Evolutionary conservation across 176 grass and related monocot genomes (phyloP).

Genomic region (Secale cereale): DNA sequence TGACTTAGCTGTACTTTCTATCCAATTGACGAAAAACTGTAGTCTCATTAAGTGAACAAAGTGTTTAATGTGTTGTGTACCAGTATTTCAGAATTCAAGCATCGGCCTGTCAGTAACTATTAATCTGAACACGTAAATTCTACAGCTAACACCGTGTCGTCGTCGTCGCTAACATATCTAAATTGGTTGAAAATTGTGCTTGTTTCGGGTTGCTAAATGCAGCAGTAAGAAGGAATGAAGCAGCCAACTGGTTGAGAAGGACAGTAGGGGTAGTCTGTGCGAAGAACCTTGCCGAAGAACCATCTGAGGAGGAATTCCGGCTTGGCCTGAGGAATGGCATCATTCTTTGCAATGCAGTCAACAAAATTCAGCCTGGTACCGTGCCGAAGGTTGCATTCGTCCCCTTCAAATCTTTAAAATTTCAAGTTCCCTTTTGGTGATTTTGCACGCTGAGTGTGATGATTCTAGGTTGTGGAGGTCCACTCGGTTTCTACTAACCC

Average conservation of each 20-base stretch:
- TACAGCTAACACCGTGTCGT: not conserved
- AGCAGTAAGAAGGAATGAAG: slow-evolving; percentile 84
- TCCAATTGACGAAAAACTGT: not conserved
- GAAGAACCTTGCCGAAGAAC: slow-evolving; percentile 77
- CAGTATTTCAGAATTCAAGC: not conserved
- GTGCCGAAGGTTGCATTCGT: slow-evolving; percentile 66
- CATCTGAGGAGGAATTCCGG: slow-evolving; percentile 87
- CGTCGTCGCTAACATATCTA: not conserved
- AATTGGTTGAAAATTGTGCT: not conserved
- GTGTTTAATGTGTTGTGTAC: not conserved
- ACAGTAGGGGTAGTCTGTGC: slow-evolving; percentile 59
- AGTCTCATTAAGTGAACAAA: not conserved
- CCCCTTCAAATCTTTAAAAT: slow-evolving; percentile 21
- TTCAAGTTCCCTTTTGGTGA: slow-evolving; percentile 5
- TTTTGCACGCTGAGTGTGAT: slow-evolving; percentile 23
- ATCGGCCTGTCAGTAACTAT: not conserved
- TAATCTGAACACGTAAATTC: not conserved
- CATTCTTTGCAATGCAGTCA: slow-evolving; percentile 87
- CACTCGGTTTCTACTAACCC: slow-evolving; percentile 43
- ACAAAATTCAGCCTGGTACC: slow-evolving; percentile 73
- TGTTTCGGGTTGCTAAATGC: slow-evolving; percentile 33
- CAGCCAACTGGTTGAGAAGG: slow-evolving; percentile 77
- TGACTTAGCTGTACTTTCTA: not conserved
- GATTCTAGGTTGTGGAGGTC: slow-evolving; percentile 79
- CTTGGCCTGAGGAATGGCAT: slow-evolving; percentile 86